These are phyloP conservation scores for Aspergillus amoenus DNA, from an alignment of 2,329 filamentous ascomycete species.

Conservation along the genomic window DNA sequence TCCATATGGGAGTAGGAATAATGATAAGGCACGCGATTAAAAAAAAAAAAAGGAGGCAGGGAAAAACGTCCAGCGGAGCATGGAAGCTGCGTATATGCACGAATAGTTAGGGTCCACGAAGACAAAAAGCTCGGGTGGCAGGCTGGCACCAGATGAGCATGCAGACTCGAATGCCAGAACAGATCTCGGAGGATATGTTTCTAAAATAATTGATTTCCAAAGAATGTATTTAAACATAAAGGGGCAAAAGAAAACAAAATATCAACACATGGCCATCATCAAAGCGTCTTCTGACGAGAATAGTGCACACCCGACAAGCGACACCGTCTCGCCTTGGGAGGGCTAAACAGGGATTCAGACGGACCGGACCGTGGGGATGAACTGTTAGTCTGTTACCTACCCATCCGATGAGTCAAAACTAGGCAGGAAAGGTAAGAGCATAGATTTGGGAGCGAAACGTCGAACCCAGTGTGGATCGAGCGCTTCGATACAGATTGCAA, in stretches of 20 bases:
- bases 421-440: constrained; percentile 15
- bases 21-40: constrained; percentile 20
- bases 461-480: constrained; percentile 15
- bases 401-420: constrained; percentile 19
- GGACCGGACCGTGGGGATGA: constrained; percentile 24
- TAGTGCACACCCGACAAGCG: constrained; percentile 11
- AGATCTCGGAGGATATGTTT: constrained; percentile 21
- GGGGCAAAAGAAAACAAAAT: constrained; percentile 12
- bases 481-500: constrained; percentile 7
- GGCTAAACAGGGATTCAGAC: constrained; percentile 22
- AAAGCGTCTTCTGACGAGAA: constrained; percentile 18
- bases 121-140: constrained; percentile 18
- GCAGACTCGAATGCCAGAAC: constrained; percentile 26
- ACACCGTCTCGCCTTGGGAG: constrained; percentile 19
- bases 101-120: constrained; percentile 36
- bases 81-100: constrained; percentile 23
- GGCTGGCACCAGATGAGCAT: constrained; percentile 24
- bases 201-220: constrained; percentile 17
- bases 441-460: constrained; percentile 15
- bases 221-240: constrained; percentile 17
- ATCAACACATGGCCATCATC: constrained; percentile 22
- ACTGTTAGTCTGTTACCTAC: constrained; percentile 18
- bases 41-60: constrained; percentile 19
- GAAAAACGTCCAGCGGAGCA: constrained; percentile 14
- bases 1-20: constrained; percentile 19